These are phyloP conservation scores for Crucibulum laeve DNA, from an alignment of 768 basidiomycete genomes.

Conservation along the genomic window DNA sequence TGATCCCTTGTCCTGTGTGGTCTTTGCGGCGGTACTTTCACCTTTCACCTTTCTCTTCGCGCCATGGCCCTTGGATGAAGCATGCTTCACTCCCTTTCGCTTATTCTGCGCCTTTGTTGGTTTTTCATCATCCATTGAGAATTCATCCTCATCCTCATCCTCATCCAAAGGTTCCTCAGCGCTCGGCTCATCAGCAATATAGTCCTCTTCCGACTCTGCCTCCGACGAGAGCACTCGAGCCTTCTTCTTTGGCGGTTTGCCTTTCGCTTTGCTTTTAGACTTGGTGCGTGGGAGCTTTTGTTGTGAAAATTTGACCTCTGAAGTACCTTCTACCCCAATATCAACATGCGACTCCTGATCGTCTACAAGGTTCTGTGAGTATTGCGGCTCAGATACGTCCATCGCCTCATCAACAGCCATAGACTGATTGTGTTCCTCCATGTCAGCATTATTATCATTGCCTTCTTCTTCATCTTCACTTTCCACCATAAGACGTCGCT, in stretches of 20 bases:
- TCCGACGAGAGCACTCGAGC: conserved; percentile 13
- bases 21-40: not conserved
- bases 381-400: no score
- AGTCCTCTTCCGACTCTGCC: conserved; percentile 12
- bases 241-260: conserved; percentile 7
- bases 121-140: not conserved
- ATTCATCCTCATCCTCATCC: conserved; percentile 1
- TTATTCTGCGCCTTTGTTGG: not conserved
- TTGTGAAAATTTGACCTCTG: not conserved
- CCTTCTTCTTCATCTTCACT: conserved; percentile 23
- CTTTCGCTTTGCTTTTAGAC: not conserved
- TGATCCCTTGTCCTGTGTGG: not conserved
- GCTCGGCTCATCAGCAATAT: conserved; percentile 5
- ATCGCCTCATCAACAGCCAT: not conserved
- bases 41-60: not conserved
- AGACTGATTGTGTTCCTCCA: conserved; percentile 2
- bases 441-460: conserved; percentile 9
- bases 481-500: conserved; percentile 21
- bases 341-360: no score
- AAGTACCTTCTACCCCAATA: no score
- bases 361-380: no score
- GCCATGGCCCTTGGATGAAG: not conserved
- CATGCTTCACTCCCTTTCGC: not conserved
- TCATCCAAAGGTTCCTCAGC: conserved; percentile 1
- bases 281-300: not conserved